Percentiles rank a stretch among this genome's conserved stretches.
Conservation (phyloP, 768 basidiomycete species). For the Tephrocybe sp. region DNA sequence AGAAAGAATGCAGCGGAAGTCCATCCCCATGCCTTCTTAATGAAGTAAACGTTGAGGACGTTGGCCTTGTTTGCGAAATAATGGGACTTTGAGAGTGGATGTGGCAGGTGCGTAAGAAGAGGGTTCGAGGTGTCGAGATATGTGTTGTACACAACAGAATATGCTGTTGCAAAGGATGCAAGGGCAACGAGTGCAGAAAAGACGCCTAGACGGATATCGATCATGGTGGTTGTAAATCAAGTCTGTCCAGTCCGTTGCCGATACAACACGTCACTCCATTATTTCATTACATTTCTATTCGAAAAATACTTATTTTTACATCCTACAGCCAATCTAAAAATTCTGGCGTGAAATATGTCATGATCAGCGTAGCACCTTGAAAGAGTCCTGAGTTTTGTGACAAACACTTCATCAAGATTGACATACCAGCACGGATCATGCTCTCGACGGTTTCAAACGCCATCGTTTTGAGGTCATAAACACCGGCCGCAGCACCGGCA, state of each 20-base stretch:
- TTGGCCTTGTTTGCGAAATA: slow-evolving; percentile 84
- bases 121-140: slow-evolving; percentile 87
- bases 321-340: slow-evolving; percentile 81
- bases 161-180: slow-evolving; percentile 59
- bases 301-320: slow-evolving; percentile 1
- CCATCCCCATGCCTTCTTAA: slow-evolving; percentile 93
- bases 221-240: slow-evolving; percentile 15
- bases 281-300: not conserved
- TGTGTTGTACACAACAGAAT: slow-evolving; percentile 60
- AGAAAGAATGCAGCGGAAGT: slow-evolving; percentile 66
- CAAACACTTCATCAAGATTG: not conserved
- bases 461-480: slow-evolving; percentile 91
- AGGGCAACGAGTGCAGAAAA: slow-evolving; percentile 43
- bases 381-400: not conserved
- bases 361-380: slow-evolving; percentile 83
- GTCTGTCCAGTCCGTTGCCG: not conserved
- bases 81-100: slow-evolving; percentile 58
- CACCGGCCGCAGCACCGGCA: slow-evolving; percentile 88
- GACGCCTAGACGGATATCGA: slow-evolving; percentile 26
- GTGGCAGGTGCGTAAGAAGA: slow-evolving; percentile 62
- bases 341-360: slow-evolving; percentile 95
- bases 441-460: slow-evolving; percentile 91
- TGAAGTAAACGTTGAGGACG: slow-evolving; percentile 78
- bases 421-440: slow-evolving; percentile 87
- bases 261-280: not conserved